Evolutionary conservation across 75 land plant species (phyloP), one percentile per base, ranked within the genome.

Genomic region (Cupressus sempervirens): DNA sequence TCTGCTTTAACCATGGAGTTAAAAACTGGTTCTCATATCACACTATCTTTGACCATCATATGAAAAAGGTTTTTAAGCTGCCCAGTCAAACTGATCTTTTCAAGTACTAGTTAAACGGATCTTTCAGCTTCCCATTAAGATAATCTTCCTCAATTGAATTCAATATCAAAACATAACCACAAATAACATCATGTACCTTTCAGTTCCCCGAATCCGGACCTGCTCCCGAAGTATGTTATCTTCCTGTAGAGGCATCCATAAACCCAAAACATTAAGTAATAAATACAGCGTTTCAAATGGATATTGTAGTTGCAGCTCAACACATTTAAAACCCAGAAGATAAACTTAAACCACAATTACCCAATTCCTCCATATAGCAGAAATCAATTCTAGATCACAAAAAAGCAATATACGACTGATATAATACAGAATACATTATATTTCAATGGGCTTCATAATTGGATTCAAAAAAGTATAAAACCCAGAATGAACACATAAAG

Each of bases 181-280:
- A 58, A 18, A 20, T 53, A 41, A 81, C 12, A 38, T 50, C 62
- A 81, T 73, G 36, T 82, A 93, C 95, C 90, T 93, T 40, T 93
- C 93, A 32, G 93, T 92, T 85, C 95, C 95, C 84, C 87, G 91
- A 14, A 81, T 32, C 7, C 68, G 68, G 43, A 93, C 89, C 62
- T 93, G 93, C 84, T 93, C 90, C 26, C 95, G 85, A 13, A 93
- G 91, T 35, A 90, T 81, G 58, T 93, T 93, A 89, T 93, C 95
- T 80, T 93, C 95, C 93, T 93, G 88, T 36, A 45, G 50, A 45
- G 1, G 20, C 48, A 77, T 77, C 81, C 81, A 77, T 43, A n/a
- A 77, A 77, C 13, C 81, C 81, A 77, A 77, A 76, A 76, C 11
- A 11, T 50, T 50, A 50, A 50, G 12, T 11, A 12, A 2, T 50